Conservation (phyloP, 768 basidiomycete species). For the Kwoniella pini region DNA sequence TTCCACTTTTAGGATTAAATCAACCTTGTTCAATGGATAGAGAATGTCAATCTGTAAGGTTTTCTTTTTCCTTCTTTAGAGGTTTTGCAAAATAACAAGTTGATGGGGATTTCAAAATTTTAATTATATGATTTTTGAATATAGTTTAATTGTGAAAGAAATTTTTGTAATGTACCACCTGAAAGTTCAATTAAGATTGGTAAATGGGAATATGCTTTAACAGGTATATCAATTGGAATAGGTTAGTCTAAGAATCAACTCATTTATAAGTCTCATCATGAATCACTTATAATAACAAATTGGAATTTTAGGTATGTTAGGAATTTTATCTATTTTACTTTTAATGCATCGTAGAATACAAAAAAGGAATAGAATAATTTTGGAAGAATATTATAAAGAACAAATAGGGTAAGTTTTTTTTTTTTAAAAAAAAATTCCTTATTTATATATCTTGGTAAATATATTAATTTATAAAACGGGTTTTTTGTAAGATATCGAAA, state of each 20-base stretch:
- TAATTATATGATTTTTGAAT: no score
- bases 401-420: conserved; percentile 32
- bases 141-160: conserved; percentile 23
- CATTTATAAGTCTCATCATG: no score
- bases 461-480: no score
- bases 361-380: conserved; percentile 9
- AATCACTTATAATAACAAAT: no score
- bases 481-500: conserved; percentile 24
- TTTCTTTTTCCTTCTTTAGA: neutral
- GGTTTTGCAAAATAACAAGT: no score
- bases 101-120: no score
- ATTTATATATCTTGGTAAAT: no score
- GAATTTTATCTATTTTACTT: conserved; percentile 19
- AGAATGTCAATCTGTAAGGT: conserved; percentile 37
- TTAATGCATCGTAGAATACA: conserved; percentile 23
- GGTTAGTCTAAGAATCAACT: conserved; percentile 13
- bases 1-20: conserved; percentile 7
- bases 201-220: conserved; percentile 27
- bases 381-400: conserved; percentile 34
- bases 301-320: conserved; percentile 25
- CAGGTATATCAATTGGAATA: conserved; percentile 9
- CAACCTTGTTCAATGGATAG: conserved; percentile 22
- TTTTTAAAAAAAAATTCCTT: no score
- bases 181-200: conserved; percentile 20
- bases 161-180: conserved; percentile 12